Base-by-base conservation (phyloP, 169 alveolate species). In the Plasmodium ovale region DNA sequence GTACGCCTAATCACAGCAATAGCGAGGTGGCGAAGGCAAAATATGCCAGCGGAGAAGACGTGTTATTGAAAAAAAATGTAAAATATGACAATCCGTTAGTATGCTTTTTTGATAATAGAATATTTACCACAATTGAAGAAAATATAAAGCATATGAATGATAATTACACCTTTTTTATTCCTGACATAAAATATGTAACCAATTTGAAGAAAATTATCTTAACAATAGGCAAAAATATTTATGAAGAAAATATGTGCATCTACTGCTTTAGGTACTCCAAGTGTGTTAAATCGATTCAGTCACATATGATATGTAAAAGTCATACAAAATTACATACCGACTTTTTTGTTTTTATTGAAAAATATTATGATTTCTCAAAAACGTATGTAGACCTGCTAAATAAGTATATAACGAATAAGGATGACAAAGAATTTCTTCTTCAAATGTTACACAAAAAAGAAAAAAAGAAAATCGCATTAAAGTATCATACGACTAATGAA, bases 241-340 rank as follows among this genome's bases (percentile, higher is more conserved):
- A 89, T 58, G 93, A 92, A 72, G 95, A 92, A 39, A 92, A 92
- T 47, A 92, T 87, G 7, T 92, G 95, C 49, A 69, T 92, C 35
- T 92, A 87, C 71, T 92, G 95, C 54, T 69, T 84, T 68, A 33
- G 53, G 31, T 29, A 65, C 54, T 67, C 72, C 21, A 84, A 68
- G 59, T 84, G 87, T 19, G 91, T 84, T 47, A 84, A 84, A 33
- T 51, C 91, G 2, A 9, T 68, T 25, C 91, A 84, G 27, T 27
- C 85, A 2, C 91, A 84, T 84, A 84, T 84, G 91, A 37, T 84
- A 29, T 84, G 91, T 60, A 84, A 84, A 58, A 68, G 91, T 54
- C 91, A 84, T 49, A 84, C 91, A 14, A 84, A 84, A 68, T n/a
- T 84, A 19, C 87, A 84, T 68, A 19, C 72, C 3, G 53, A 68